Conservation (phyloP, 2,329 filamentous ascomycete species). For the Dothideomycetes sp. region DNA sequence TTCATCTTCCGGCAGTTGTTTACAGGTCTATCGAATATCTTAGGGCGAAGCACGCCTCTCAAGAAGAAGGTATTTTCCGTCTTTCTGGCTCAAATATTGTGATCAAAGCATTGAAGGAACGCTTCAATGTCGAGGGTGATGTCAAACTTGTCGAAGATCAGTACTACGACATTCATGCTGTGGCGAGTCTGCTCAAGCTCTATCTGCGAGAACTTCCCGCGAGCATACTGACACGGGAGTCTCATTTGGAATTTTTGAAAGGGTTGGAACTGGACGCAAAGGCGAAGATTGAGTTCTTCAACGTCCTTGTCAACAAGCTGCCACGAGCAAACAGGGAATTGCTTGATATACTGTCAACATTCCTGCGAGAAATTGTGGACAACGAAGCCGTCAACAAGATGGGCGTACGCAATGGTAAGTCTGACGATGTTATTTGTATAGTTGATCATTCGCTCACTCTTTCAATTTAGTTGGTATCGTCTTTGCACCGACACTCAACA, state of each 20-base stretch:
- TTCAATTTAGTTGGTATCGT: slow-evolving; percentile 68
- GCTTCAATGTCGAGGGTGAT: slow-evolving; percentile 89
- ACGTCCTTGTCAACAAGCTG: slow-evolving; percentile 68
- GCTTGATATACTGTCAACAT: slow-evolving; percentile 74
- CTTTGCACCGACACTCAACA: slow-evolving; percentile 93
- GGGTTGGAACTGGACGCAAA: slow-evolving; percentile 59
- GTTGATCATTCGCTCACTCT: slow-evolving; percentile 16
- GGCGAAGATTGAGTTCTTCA: slow-evolving; percentile 69
- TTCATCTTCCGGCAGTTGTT: slow-evolving; percentile 80
- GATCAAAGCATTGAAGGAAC: slow-evolving; percentile 81
- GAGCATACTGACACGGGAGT: slow-evolving; percentile 81
- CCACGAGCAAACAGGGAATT: slow-evolving; percentile 73
- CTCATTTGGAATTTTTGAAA: slow-evolving; percentile 79
- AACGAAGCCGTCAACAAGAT: slow-evolving; percentile 91
- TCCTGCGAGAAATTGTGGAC: slow-evolving; percentile 86
- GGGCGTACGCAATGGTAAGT: slow-evolving; percentile 72
- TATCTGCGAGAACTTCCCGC: slow-evolving; percentile 88
- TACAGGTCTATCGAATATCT: slow-evolving; percentile 94
- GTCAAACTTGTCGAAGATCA: slow-evolving; percentile 70
- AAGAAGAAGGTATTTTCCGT: slow-evolving; percentile 92
- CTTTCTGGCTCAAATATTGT: slow-evolving; percentile 94
- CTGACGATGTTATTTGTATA: neutral
- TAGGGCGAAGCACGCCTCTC: slow-evolving; percentile 66
- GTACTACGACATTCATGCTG: slow-evolving; percentile 91
- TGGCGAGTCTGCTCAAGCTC: slow-evolving; percentile 86